A percentile compares a stretch with the other conserved stretches of the same genome.
phyloP scores from a whole-genome alignment of 176 grass and related monocot species.

The Oryza meyeriana region DNA sequence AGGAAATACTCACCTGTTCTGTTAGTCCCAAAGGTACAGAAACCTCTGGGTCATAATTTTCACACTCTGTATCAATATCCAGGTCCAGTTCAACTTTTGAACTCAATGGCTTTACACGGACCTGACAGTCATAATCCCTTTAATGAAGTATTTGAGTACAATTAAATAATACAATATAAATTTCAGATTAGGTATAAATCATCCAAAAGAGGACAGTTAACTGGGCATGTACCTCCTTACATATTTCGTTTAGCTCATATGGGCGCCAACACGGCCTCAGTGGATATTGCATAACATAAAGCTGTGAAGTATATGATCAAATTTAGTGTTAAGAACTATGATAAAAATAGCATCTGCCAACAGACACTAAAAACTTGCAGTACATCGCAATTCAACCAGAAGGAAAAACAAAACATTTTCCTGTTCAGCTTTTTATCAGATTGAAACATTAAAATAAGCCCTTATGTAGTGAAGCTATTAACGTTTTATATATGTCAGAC shows the following conservation, averaged over 20 bases:
- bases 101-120: constrained; percentile 65
- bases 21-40: constrained; percentile 34
- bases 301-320: constrained; percentile 49
- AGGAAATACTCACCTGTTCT: constrained; percentile 50
- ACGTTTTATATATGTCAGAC: neutral
- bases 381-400: neutral
- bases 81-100: constrained; percentile 84
- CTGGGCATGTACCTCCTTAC: constrained; percentile 59
- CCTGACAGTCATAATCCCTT: constrained; percentile 40
- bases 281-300: constrained; percentile 87
- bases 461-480: constrained; percentile 3
- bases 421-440: neutral
- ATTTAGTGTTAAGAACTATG: neutral
- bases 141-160: neutral
- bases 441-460: neutral
- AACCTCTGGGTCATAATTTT: constrained; percentile 71
- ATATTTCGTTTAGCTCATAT: constrained; percentile 72
- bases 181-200: constrained; percentile 3
- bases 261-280: constrained; percentile 86
- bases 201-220: constrained; percentile 1
- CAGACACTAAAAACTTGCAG: neutral
- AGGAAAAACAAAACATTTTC: neutral
- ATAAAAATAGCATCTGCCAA: neutral
- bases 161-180: neutral
- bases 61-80: constrained; percentile 46